Base-by-base conservation (phyloP, 2,329 filamentous ascomycete genomes). In the Phaeosphaeriaceae sp. region DNA sequence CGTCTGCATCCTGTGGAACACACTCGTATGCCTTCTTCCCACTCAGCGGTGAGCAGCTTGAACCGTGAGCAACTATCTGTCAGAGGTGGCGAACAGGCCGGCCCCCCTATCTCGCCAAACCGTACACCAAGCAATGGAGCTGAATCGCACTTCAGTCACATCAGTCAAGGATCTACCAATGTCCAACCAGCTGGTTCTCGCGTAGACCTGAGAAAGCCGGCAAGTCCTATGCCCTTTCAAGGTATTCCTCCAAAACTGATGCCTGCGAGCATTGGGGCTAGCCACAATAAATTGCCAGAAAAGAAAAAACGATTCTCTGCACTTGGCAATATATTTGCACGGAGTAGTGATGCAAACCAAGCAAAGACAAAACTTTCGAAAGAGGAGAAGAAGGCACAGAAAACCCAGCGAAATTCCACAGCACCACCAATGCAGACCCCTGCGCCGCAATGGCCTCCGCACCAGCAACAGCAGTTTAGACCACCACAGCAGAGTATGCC, bases 251-350 rank as follows among this genome's bases (percentile, higher is more conserved):
- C 66, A 24, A 69, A 65, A 17, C 65, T 70, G 7, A 57, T 58
- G 17, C 59, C 62, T 40, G 36, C 15, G 36, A n/a, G 36, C n/a
- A 15, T 40, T 40, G 36, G 62, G 45, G 51, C 60, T 15, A 51
- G 63, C 24, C 61, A 61, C 2, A 57, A 68, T n/a, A 55, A 54
- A 6, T 54, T 61, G 10, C 60, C 68, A 15, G 70, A 75, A 40
- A 78, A 76, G 64, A 82, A 81, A 61, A 82, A 81, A 54, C 74
- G 81, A 33, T 81, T 82, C 48, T 82, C 81, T 1, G 66, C 74
- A 3, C 61, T 83, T 11, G 79, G 80, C 4, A 78, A 74, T 33
- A 60, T 83, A 1, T 82, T 83, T 53, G 72, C 76, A 27, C 72
- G 80, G 31, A 76, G 73, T 10, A 75, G 71, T 33, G 75, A 76